A percentile compares a stretch with the other conserved stretches of the same genome.
Conservation (phyloP, 164 flowering plant species). For the Dillenia suffruticosa region DNA sequence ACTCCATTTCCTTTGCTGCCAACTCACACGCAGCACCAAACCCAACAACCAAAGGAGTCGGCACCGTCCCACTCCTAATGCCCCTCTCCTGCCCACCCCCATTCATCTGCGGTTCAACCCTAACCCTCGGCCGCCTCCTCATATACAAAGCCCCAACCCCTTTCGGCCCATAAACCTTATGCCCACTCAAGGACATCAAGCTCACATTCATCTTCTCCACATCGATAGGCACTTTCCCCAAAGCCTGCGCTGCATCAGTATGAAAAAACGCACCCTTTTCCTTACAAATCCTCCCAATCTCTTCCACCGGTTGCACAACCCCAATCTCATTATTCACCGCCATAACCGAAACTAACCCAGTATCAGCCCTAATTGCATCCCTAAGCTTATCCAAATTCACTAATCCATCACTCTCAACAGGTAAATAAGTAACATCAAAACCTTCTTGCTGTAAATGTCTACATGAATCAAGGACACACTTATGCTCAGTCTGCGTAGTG, state of each 20-base stretch:
- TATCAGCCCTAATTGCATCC: conserved; percentile 65
- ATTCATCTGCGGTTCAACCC: conserved; percentile 92
- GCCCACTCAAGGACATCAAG: conserved; percentile 89
- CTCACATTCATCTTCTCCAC: conserved; percentile 84
- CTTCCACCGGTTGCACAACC: conserved; percentile 89
- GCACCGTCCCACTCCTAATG: conserved; percentile 90
- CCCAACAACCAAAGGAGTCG: conserved; percentile 90
- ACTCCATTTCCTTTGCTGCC: conserved; percentile 82
- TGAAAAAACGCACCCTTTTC: conserved; percentile 68
- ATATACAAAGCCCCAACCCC: conserved; percentile 92
- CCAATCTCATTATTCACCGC: conserved; percentile 96
- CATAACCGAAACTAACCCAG: conserved; percentile 86
- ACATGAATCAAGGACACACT: conserved; percentile 94
- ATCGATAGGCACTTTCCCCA: conserved; percentile 82
- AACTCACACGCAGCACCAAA: conserved; percentile 92
- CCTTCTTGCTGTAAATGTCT: conserved; percentile 92
- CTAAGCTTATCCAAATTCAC: conserved; percentile 54
- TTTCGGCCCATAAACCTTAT: conserved; percentile 91
- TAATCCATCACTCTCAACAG: conserved; percentile 71
- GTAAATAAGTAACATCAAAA: conserved; percentile 81
- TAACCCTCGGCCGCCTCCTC: conserved; percentile 70
- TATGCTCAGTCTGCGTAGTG: conserved; percentile 98
- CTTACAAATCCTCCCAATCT: conserved; percentile 76
- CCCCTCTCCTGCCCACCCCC: conserved; percentile 98
- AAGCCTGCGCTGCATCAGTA: conserved; percentile 90